These are phyloP conservation scores for Fusarium stilboides DNA, from an alignment of 2,329 filamentous ascomycete species.

Conservation along the genomic window DNA sequence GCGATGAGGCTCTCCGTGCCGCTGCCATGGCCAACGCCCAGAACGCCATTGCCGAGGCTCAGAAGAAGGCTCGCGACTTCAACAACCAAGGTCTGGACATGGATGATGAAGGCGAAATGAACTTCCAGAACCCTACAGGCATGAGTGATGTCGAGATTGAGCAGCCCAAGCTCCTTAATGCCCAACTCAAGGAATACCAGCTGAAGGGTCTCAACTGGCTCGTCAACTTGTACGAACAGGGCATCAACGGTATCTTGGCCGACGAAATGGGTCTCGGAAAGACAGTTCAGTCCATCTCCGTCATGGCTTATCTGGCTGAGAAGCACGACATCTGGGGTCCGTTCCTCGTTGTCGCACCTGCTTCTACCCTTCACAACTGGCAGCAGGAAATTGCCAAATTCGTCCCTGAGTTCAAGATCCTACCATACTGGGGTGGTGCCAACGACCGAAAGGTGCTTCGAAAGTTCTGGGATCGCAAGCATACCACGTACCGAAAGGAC, in stretches of 20 bases:
- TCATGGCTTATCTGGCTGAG: constrained; percentile 98
- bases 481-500: constrained; percentile 93
- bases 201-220: constrained; percentile 99
- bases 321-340: constrained; percentile 99
- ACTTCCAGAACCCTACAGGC: constrained; percentile 98
- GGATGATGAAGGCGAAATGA: constrained; percentile 97
- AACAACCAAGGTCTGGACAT: constrained; percentile 80
- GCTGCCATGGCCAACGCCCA: constrained; percentile 97
- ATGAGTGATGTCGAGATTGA: constrained; percentile 94
- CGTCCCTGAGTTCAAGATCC: constrained; percentile 92
- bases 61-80: constrained; percentile 93
- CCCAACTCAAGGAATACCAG: constrained; percentile 98
- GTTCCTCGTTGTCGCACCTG: constrained; percentile 95
- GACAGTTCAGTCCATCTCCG: constrained; percentile 98
- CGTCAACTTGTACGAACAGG: constrained; percentile 98
- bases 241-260: constrained; percentile 98
- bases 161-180: constrained; percentile 93
- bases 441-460: constrained; percentile 95
- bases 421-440: constrained; percentile 97
- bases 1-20: constrained; percentile 84
- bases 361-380: constrained; percentile 98
- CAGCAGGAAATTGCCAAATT: constrained; percentile 98
- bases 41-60: constrained; percentile 93
- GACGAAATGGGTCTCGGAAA: constrained; percentile 99
- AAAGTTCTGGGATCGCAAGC: constrained; percentile 99